These are phyloP conservation scores for Yamadazyma sp. DNA, from an alignment of 1,139 yeast genomes.

Conservation along the genomic window DNA sequence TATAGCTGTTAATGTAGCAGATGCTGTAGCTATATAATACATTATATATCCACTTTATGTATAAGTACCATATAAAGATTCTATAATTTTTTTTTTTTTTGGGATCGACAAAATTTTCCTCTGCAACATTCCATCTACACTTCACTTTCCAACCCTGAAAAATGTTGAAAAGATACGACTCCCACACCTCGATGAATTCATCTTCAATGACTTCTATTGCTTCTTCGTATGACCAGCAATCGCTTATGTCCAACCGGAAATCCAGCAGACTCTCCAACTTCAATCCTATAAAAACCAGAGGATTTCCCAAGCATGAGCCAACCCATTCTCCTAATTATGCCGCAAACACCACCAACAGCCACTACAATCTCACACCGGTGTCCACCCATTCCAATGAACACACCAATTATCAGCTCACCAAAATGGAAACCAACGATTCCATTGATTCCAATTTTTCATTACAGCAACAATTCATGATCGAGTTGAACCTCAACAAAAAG, in stretches of 20 bases:
- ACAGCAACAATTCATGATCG: slow-evolving; percentile 21
- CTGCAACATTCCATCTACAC: slow-evolving; percentile 2
- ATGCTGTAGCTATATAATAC: no score
- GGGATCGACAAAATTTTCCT: slow-evolving; percentile 8
- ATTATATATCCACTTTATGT: no score
- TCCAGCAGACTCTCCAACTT: slow-evolving; percentile 18
- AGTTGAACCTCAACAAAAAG: slow-evolving; percentile 26
- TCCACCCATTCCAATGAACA: slow-evolving; percentile 10
- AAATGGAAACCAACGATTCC: slow-evolving; percentile 51
- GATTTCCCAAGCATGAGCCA: slow-evolving; percentile 2
- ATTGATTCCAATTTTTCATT: slow-evolving; percentile 23
- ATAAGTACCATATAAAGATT: no score
- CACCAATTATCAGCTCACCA: slow-evolving; percentile 34
- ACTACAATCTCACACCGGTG: slow-evolving; percentile 15
- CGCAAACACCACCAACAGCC: no score
- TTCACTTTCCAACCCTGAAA: neutral
- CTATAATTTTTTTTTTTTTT: no score
- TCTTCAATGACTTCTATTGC: slow-evolving; percentile 1
- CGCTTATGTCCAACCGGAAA: slow-evolving; percentile 15
- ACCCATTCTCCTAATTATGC: no score
- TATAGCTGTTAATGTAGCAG: no score
- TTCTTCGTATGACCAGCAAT: slow-evolving; percentile 11
- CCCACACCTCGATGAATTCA: slow-evolving; percentile 3
- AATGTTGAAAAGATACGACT: slow-evolving; percentile 5
- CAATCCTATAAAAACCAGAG: slow-evolving; percentile 17